These are phyloP conservation scores for Pterula multifida DNA, from an alignment of 1,284 basidiomycete species.

Conservation along the genomic window DNA sequence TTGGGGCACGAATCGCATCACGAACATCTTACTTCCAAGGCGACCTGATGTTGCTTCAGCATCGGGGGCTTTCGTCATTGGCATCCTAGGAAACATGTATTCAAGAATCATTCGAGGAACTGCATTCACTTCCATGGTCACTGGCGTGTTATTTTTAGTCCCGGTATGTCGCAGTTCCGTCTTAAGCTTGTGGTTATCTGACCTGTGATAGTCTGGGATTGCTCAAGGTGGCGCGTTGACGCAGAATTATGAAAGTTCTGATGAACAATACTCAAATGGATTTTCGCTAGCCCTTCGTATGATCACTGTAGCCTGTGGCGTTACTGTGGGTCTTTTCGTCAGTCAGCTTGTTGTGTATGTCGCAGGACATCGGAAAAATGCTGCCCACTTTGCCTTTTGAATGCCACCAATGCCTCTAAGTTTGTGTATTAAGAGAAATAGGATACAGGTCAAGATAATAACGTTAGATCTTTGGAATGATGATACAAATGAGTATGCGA, in stretches of 20 bases:
- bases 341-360: slow-evolving; percentile 72
- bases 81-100: slow-evolving; percentile 71
- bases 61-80: slow-evolving; percentile 73
- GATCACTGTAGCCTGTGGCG: slow-evolving; percentile 81
- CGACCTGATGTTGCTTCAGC: slow-evolving; percentile 54
- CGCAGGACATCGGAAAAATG: slow-evolving; percentile 62
- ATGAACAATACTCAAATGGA: slow-evolving; percentile 56
- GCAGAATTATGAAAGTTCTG: slow-evolving; percentile 49
- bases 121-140: slow-evolving; percentile 85
- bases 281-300: slow-evolving; percentile 62
- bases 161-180: slow-evolving; percentile 36
- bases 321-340: slow-evolving; percentile 74
- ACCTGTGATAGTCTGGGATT: slow-evolving; percentile 55
- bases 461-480: slow-evolving; percentile 11
- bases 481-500: slow-evolving; percentile 2
- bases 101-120: slow-evolving; percentile 68
- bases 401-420: slow-evolving; percentile 4
- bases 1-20: slow-evolving; percentile 57
- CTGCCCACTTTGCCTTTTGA: slow-evolving; percentile 68
- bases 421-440: slow-evolving; percentile 7
- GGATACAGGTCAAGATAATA: slow-evolving; percentile 12
- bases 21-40: slow-evolving; percentile 35
- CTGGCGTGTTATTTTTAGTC: slow-evolving; percentile 75
- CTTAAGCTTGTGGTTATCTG: slow-evolving; percentile 3
- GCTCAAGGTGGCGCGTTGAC: slow-evolving; percentile 76